phyloP scores from a whole-genome alignment of 805 yeast genomes.

The Millerozyma acaciae region DNA sequence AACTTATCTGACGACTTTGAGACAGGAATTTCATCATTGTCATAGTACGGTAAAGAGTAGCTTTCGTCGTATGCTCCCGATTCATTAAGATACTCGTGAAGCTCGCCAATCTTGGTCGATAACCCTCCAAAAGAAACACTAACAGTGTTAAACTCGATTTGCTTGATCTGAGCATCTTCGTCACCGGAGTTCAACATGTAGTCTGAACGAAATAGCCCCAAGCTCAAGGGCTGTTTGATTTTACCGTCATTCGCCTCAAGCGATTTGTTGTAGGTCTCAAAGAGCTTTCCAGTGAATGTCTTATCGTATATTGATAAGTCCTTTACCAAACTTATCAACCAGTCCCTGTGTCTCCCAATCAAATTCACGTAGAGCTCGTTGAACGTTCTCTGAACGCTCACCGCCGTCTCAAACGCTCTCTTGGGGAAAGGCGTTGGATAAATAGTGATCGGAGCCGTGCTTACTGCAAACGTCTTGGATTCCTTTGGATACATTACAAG shows the following conservation, averaged over 20 bases:
- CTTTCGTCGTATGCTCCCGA: slow-evolving; percentile 52
- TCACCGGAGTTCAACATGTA: slow-evolving; percentile 54
- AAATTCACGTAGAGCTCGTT: slow-evolving; percentile 73
- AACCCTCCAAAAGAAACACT: slow-evolving; percentile 94
- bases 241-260: slow-evolving; percentile 36
- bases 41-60: slow-evolving; percentile 40
- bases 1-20: slow-evolving; percentile 62
- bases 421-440: slow-evolving; percentile 88
- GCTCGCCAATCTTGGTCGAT: slow-evolving; percentile 70
- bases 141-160: slow-evolving; percentile 94
- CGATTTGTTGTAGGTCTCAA: slow-evolving; percentile 54
- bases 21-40: slow-evolving; percentile 52
- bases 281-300: slow-evolving; percentile 80
- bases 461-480: slow-evolving; percentile 40
- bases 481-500: slow-evolving; percentile 74
- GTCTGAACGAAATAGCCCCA: slow-evolving; percentile 89
- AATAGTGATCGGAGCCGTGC: slow-evolving; percentile 81
- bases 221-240: slow-evolving; percentile 59
- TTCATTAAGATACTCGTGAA: slow-evolving; percentile 65
- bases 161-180: slow-evolving; percentile 54
- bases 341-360: slow-evolving; percentile 48
- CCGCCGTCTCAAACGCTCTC: slow-evolving; percentile 60
- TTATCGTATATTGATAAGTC: slow-evolving; percentile 57
- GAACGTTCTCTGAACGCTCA: slow-evolving; percentile 60
- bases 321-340: slow-evolving; percentile 58